phyloP scores from a whole-genome alignment of 345 rosid genomes.

The Nasturtium officinale region DNA sequence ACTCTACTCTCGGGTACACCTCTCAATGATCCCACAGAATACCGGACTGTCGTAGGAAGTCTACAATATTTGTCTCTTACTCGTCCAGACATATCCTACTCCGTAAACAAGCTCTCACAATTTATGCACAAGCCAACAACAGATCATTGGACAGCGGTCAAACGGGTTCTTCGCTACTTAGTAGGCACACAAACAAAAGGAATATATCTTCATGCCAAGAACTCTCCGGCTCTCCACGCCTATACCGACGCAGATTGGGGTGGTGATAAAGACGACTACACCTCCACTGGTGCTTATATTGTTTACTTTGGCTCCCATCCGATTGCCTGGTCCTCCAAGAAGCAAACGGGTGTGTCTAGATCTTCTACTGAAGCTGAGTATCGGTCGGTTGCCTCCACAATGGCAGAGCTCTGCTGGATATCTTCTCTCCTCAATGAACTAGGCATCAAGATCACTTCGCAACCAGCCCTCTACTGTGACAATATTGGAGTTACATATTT shows the following conservation, averaged over 20 bases:
- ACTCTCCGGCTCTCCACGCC: neutral
- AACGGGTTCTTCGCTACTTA: neutral
- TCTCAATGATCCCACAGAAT: neutral
- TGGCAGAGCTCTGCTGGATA: neutral
- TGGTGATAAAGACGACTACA: neutral
- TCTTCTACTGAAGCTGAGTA: neutral
- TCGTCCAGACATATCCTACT: slow-evolving; percentile 2
- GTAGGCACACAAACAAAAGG: neutral
- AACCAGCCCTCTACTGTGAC: neutral
- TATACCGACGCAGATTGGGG: neutral
- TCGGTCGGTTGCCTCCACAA: neutral
- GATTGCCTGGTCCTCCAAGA: neutral
- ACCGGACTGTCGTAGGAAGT: neutral
- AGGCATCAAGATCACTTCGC: neutral
- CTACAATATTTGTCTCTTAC: neutral
- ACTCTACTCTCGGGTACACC: neutral
- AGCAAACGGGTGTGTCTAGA: neutral
- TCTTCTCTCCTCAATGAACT: neutral
- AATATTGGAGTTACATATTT: neutral
- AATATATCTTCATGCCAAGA: neutral
- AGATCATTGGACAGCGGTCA: neutral
- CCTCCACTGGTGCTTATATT: neutral
- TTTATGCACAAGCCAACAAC: neutral
- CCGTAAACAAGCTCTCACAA: neutral
- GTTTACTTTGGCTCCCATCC: neutral